phyloP scores from a whole-genome alignment of 176 grass and related monocot species.

The Musa troglodytarum region DNA sequence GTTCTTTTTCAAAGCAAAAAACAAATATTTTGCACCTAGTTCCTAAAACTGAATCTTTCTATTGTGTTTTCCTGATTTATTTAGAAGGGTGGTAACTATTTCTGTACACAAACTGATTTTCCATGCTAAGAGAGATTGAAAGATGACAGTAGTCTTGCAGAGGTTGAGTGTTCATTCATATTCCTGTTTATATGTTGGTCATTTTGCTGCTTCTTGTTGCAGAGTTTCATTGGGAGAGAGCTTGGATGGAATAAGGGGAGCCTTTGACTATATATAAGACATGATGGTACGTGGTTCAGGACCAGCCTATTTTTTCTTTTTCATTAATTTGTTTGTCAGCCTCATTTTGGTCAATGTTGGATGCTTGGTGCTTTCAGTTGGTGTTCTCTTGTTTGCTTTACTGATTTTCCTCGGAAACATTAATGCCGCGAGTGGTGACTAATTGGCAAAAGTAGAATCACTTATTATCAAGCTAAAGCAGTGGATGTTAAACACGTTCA shows the following conservation, averaged over 20 bases:
- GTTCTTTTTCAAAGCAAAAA: neutral
- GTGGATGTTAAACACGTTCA: no score
- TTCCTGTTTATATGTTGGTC: neutral
- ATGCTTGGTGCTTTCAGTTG: no score
- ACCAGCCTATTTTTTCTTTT: neutral
- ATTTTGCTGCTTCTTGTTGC: conserved; percentile 2
- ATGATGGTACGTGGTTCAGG: neutral
- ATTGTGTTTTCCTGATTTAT: neutral
- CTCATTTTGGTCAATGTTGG: neutral
- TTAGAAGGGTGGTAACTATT: neutral
- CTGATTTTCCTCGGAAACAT: no score
- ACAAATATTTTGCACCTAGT: neutral
- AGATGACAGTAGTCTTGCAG: neutral
- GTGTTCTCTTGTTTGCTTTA: no score
- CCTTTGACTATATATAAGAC: conserved; percentile 37
- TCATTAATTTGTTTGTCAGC: neutral
- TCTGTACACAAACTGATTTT: neutral
- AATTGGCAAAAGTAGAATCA: no score
- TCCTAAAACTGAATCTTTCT: neutral
- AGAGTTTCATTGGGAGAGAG: conserved; percentile 66
- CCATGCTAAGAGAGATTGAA: neutral
- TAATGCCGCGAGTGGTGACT: no score
- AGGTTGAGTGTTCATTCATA: conserved; percentile 2
- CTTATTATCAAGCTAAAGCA: no score
- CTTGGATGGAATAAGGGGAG: conserved; percentile 68